Evolutionary conservation across 108 stramenopile genomes (phyloP).

Genomic region (Cyclostephanos tholiformis): DNA sequence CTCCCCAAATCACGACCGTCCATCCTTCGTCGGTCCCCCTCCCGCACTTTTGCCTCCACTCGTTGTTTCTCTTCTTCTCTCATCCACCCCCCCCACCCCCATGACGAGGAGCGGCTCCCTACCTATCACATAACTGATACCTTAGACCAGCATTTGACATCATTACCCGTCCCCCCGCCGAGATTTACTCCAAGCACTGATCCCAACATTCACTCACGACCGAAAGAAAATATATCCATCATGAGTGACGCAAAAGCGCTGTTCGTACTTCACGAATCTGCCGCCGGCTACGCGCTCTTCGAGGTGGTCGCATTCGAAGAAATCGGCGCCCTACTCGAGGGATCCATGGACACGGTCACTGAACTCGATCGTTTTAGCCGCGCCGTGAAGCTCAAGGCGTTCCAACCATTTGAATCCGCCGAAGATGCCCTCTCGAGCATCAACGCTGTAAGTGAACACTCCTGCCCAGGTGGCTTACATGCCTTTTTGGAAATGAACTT

Average conservation of each 20-base stretch:
- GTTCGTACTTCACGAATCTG: conserved; percentile 92
- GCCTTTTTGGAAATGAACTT: conserved; percentile 96
- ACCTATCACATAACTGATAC: background rate
- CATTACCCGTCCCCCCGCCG: background rate
- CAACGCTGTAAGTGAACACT: conserved; percentile 88
- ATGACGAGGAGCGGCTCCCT: background rate
- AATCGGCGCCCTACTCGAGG: conserved; percentile 82
- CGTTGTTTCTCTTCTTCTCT: no score
- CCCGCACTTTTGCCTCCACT: background rate
- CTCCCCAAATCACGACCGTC: no score
- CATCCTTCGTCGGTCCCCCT: background rate
- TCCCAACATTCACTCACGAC: background rate
- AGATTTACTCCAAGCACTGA: background rate
- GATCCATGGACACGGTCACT: conserved; percentile 74
- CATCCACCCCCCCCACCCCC: no score
- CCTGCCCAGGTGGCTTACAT: conserved; percentile 75
- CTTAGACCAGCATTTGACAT: background rate
- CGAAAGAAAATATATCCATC: conserved; percentile 1
- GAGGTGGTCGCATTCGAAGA: conserved; percentile 97
- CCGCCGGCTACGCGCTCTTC: conserved; percentile 98
- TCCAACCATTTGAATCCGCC: conserved; percentile 95
- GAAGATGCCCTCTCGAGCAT: conserved; percentile 93
- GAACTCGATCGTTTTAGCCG: conserved; percentile 92
- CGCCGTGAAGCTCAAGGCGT: conserved; percentile 96
- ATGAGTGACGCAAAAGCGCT: conserved; percentile 73